Base-by-base conservation (phyloP, 2,329 filamentous ascomycete genomes). In the Trichothecium roseum region DNA sequence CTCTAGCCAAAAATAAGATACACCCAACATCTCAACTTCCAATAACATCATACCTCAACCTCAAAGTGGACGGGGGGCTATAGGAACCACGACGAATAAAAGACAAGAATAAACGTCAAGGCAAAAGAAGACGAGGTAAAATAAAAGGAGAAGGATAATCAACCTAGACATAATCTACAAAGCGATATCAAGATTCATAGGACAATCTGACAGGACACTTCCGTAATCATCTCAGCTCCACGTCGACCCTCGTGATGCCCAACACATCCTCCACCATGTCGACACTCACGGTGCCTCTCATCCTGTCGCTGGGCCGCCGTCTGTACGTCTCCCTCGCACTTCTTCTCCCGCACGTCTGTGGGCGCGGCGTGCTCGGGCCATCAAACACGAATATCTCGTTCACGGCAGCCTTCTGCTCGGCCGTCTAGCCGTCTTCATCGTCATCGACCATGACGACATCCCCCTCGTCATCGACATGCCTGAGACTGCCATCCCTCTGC, bases 171-270 rank as follows among this genome's bases (percentile, higher is more conserved):
- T n/a, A n/a, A n/a, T n/a, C n/a, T n/a, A n/a, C n/a, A 24, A 6
- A 10, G 20, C 20, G 20, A 24, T 6, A 6, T 24, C 20, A 6
- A 24, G 20, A 10, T 24, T 24, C 10, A 24, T 10, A 24, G n/a
- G n/a, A 24, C 10, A 24, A 24, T 10, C 6, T 24, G 20, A 24
- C 20, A 24, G 10, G 10, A 6, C 20, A 24, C 20, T 24, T 24
- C n/a, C n/a, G n/a, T n/a, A n/a, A 14, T 32, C 41, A 51, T 28
- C 43, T 36, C 35, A 63, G 51, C 44, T 62, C 57, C 43, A 63
- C 45, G 38, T 62, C 55, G 32, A 65, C 48, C 42, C 56, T 52
- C 20, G 54, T 49, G 37, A 62, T 52, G 9, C 55, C 56, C n/a
- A 45, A 51, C 16, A 56, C 35, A 34, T 59, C 53, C 40, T 58